Conservation (phyloP, 306 rosid genomes). For the Abrus precatorius region DNA sequence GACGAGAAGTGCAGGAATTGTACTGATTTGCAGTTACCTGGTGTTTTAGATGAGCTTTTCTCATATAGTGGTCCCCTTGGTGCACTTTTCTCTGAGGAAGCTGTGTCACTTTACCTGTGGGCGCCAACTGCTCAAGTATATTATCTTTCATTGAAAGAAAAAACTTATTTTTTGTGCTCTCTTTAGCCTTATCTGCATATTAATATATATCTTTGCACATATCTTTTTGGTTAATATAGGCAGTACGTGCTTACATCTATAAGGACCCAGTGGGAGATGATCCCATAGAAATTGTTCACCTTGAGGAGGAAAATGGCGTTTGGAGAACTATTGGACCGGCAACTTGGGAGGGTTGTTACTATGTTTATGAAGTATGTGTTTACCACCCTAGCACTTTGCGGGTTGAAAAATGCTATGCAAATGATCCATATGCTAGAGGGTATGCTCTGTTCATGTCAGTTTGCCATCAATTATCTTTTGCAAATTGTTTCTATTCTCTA, state of each 20-base stretch:
- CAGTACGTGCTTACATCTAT: slow-evolving; percentile 69
- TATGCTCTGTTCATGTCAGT: slow-evolving; percentile 56
- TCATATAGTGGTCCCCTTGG: slow-evolving; percentile 88
- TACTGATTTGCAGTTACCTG: slow-evolving; percentile 94
- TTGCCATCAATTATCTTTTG: slow-evolving; percentile 47
- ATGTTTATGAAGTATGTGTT: slow-evolving; percentile 84
- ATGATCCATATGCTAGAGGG: slow-evolving; percentile 99
- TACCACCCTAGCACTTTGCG: slow-evolving; percentile 84
- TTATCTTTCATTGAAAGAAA: slow-evolving; percentile 28
- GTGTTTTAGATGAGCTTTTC: slow-evolving; percentile 89
- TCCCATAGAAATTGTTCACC: slow-evolving; percentile 74
- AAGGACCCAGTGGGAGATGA: slow-evolving; percentile 67
- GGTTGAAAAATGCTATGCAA: slow-evolving; percentile 81
- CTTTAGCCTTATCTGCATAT: slow-evolving; percentile 20
- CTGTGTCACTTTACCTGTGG: slow-evolving; percentile 86
- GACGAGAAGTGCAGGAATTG: slow-evolving; percentile 68
- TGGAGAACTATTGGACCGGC: slow-evolving; percentile 87
- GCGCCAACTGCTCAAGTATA: slow-evolving; percentile 96
- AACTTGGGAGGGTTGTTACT: slow-evolving; percentile 91
- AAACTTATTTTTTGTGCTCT: neutral
- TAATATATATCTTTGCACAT: slow-evolving; percentile 6
- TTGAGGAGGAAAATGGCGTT: slow-evolving; percentile 84
- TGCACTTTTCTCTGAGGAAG: slow-evolving; percentile 72
- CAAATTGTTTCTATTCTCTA: slow-evolving; percentile 47
- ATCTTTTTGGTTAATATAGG: slow-evolving; percentile 58